phyloP scores from a whole-genome alignment of 2,329 filamentous ascomycete species.

The Dothideomycetes sp. region DNA sequence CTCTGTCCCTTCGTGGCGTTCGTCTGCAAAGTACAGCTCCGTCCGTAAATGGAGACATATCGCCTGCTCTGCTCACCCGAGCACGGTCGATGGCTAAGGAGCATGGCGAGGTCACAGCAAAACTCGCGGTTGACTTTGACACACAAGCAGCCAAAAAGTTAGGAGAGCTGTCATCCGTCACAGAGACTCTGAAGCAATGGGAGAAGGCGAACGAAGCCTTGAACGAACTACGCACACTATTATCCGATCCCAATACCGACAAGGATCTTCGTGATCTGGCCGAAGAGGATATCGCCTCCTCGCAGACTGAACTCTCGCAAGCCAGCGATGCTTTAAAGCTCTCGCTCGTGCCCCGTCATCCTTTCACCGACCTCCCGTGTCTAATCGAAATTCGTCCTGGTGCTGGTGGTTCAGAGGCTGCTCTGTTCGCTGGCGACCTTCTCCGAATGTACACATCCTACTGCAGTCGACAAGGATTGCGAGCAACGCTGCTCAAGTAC shows the following conservation, averaged over 20 bases:
- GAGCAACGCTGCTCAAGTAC: constrained; percentile 64
- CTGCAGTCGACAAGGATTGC: constrained; percentile 60
- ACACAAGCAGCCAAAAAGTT: constrained; percentile 47
- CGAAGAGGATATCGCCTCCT: constrained; percentile 60
- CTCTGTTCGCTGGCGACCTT: constrained; percentile 78
- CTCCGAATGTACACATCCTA: constrained; percentile 83
- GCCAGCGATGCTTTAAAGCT: constrained; percentile 62
- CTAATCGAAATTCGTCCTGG: constrained; percentile 87
- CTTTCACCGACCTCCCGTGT: constrained; percentile 82
- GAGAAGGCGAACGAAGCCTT: constrained; percentile 50
- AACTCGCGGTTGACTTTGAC: constrained; percentile 48
- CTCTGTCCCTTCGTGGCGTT: constrained; percentile 11
- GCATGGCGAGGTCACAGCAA: constrained; percentile 44
- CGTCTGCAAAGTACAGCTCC: constrained; percentile 17
- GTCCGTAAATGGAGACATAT: constrained; percentile 30
- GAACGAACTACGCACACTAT: constrained; percentile 64
- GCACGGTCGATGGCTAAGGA: constrained; percentile 48
- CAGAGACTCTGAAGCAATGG: constrained; percentile 47
- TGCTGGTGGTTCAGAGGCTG: constrained; percentile 82
- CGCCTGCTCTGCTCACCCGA: constrained; percentile 46
- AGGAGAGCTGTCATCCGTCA: constrained; percentile 46
- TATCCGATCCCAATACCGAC: constrained; percentile 57
- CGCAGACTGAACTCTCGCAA: constrained; percentile 50
- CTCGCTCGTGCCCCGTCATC: constrained; percentile 75
- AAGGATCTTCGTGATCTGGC: constrained; percentile 51